A percentile compares a stretch with the other conserved stretches of the same genome.
Evolutionary conservation across 345 rosid genomes (phyloP).

Genomic region (Odontarrhena argentea): DNA sequence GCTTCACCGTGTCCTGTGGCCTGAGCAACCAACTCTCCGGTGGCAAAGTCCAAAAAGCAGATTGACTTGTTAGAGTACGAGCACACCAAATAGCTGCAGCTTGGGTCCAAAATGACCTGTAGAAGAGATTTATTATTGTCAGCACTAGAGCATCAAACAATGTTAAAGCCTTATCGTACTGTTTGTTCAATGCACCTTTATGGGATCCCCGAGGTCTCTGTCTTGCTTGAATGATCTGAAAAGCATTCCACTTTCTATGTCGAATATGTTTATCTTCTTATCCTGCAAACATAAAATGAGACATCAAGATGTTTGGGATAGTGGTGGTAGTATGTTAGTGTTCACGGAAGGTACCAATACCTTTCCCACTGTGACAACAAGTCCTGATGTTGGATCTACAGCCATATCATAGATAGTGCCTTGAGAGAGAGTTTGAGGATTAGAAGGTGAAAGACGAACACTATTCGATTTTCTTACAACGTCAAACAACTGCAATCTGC

Average conservation of each 20-base stretch:
- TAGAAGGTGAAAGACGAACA: constrained; percentile 53
- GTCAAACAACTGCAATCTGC: constrained; percentile 68
- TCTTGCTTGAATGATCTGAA: constrained; percentile 71
- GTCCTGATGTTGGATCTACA: constrained; percentile 60
- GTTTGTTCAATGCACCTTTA: constrained; percentile 56
- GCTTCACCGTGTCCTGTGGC: constrained; percentile 81
- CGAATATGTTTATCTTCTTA: constrained; percentile 73
- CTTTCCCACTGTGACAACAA: constrained; percentile 81
- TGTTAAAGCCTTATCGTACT: constrained; percentile 16
- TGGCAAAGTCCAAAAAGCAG: constrained; percentile 62
- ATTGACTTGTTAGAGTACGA: constrained; percentile 74
- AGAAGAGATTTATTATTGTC: constrained; percentile 32
- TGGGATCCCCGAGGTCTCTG: constrained; percentile 73
- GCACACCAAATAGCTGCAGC: constrained; percentile 70
- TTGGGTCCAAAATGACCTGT: constrained; percentile 81
- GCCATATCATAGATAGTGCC: constrained; percentile 87
- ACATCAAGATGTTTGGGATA: background rate
- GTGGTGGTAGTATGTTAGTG: constrained; percentile 8
- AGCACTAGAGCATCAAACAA: constrained; percentile 26
- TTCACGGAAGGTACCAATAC: constrained; percentile 43
- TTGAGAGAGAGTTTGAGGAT: constrained; percentile 65
- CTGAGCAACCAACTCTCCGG: constrained; percentile 68
- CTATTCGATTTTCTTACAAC: constrained; percentile 45
- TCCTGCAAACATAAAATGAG: constrained; percentile 49
- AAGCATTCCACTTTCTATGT: constrained; percentile 65